These are phyloP conservation scores for Raphidocelis subcapitata DNA, from an alignment of 139 green algal genomes.

Conservation along the genomic window DNA sequence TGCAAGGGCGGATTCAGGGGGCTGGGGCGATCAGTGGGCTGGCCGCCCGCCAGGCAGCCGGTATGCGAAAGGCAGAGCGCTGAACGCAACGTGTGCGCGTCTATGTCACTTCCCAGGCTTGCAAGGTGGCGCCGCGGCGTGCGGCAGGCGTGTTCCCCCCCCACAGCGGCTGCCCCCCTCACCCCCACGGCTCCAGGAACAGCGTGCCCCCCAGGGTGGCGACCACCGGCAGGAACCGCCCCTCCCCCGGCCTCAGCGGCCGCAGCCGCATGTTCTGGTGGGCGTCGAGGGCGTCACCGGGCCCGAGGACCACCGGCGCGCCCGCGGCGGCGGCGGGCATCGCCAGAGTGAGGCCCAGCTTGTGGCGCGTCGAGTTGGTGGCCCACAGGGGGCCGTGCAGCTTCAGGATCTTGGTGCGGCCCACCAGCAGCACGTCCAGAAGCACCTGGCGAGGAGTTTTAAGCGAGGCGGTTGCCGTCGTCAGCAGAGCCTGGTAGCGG, in stretches of 20 bases:
- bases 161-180: too few relatives aligned
- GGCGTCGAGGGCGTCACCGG: conserved; percentile 14
- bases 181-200: conserved; percentile 58
- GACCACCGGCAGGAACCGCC: conserved; percentile 70
- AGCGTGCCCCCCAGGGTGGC: conserved; percentile 69
- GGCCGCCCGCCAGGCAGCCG: too few relatives aligned
- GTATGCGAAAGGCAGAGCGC: too few relatives aligned
- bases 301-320: conserved; percentile 19
- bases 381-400: conserved; percentile 73
- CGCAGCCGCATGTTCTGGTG: conserved; percentile 24
- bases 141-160: too few relatives aligned
- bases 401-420: conserved; percentile 75
- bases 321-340: conserved; percentile 3
- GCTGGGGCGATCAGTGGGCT: too few relatives aligned
- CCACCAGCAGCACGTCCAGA: conserved; percentile 81
- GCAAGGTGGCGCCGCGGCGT: too few relatives aligned
- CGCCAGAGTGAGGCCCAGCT: conserved; percentile 65
- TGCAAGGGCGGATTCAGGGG: too few relatives aligned
- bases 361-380: conserved; percentile 63
- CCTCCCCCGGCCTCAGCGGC: conserved; percentile 51
- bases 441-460: conserved; percentile 61
- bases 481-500: too few relatives aligned
- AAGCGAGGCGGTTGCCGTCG: too few relatives aligned
- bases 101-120: too few relatives aligned
- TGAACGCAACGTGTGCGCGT: too few relatives aligned